Conservation (phyloP, 2,329 filamentous ascomycete species). For the Cryoendolithus antarcticus region DNA sequence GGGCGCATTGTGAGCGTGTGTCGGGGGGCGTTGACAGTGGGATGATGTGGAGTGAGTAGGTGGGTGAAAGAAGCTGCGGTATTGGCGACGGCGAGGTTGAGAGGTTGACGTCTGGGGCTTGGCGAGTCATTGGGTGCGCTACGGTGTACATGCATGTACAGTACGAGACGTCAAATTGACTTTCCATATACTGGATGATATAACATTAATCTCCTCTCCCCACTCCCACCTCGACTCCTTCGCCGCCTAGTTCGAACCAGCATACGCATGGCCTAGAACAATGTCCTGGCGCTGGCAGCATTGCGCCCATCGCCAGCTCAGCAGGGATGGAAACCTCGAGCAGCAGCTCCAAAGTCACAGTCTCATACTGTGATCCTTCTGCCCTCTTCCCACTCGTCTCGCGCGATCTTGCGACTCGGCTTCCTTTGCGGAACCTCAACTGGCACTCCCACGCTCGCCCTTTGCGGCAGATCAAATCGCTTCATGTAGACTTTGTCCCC, state of each 20-base stretch:
- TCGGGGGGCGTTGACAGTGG: slow-evolving; percentile 1
- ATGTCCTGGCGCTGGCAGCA: no score
- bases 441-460: slow-evolving; percentile 94
- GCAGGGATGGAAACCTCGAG: slow-evolving; percentile 22
- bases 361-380: slow-evolving; percentile 93
- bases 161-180: no score
- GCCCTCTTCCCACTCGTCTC: slow-evolving; percentile 74
- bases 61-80: neutral
- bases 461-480: slow-evolving; percentile 80
- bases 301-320: no score
- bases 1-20: slow-evolving; percentile 16
- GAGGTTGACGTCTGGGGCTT: neutral
- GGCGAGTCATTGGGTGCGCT: no score
- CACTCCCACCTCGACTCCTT: no score
- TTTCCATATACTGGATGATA: no score
- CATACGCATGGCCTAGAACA: no score
- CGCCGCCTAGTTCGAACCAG: no score
- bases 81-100: neutral
- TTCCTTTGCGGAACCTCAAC: slow-evolving; percentile 83
- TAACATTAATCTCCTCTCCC: no score
- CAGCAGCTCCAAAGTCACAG: slow-evolving; percentile 46
- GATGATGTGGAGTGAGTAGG: neutral
- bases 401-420: slow-evolving; percentile 60
- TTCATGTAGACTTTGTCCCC: slow-evolving; percentile 79
- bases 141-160: no score